Evolutionary conservation across 176 grass and related monocot genomes (phyloP).

Genomic region (bread wheat (Triticum aestivum)): IWGSC_CS_RefSeq_v2.1 NC_057798.1:81790699-81791198

Average conservation of each 20-base stretch:
- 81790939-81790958: not conserved
- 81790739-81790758: constrained; percentile 34
- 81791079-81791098: constrained; percentile 6
- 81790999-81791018: not conserved
- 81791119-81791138: not conserved
- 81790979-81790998: not conserved
- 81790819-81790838: constrained; percentile 1
- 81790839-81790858: constrained; percentile 4
- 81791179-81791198: not conserved
- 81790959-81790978: not conserved
- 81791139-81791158: constrained; percentile 8
- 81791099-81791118: not conserved
- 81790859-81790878: not conserved
- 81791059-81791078: not conserved
- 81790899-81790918: not conserved
- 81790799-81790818: constrained; percentile 42
- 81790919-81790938: not conserved
- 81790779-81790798: constrained; percentile 40
- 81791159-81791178: not conserved
- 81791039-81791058: not conserved
- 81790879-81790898: not conserved
- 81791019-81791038: constrained; percentile 10
- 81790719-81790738: constrained; percentile 51
- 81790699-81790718: constrained; percentile 41
- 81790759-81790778: constrained; percentile 69